Evolutionary conservation across 495 filamentous ascomycete genomes (phyloP).

Genomic region (Aspergillus hancockii): DNA sequence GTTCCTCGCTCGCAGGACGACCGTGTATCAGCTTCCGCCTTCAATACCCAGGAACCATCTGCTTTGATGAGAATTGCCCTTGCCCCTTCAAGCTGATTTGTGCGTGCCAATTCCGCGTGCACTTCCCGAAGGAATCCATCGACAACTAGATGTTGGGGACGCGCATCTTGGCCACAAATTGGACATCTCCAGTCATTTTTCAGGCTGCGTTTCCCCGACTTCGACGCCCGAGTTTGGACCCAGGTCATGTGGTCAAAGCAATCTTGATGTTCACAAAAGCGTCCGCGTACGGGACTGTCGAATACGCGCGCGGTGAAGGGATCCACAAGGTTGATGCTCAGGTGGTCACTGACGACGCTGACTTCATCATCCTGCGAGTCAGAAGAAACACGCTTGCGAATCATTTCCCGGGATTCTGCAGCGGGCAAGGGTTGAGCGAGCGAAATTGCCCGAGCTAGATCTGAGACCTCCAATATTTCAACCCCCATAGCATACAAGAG

Average conservation of each 20-base stretch:
- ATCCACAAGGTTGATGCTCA: conserved; percentile 75
- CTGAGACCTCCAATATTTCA: conserved; percentile 58
- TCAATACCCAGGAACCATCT: conserved; percentile 60
- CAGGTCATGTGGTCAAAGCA: conserved; percentile 89
- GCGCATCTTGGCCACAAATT: conserved; percentile 71
- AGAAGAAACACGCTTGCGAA: conserved; percentile 41
- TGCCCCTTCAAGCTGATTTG: conserved; percentile 37
- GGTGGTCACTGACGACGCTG: conserved; percentile 57
- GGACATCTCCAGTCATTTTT: conserved; percentile 84
- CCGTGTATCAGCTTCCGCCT: conserved; percentile 28
- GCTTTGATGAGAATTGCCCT: conserved; percentile 58
- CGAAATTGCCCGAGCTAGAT: conserved; percentile 50
- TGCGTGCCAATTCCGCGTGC: conserved; percentile 43
- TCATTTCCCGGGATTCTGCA: conserved; percentile 33
- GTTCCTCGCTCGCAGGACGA: neutral
- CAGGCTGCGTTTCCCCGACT: conserved; percentile 51
- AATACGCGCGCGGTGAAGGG: conserved; percentile 74
- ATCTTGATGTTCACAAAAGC: conserved; percentile 65
- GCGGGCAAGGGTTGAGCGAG: conserved; percentile 33
- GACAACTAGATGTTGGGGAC: conserved; percentile 65
- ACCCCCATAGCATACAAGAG: conserved; percentile 58
- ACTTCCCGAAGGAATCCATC: conserved; percentile 72
- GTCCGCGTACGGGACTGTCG: conserved; percentile 66
- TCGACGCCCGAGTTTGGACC: conserved; percentile 60
- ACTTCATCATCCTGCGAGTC: conserved; percentile 63